These are phyloP conservation scores for Myriosclerotinia scirpicola DNA, from an alignment of 2,329 filamentous ascomycete genomes.

Conservation along the genomic window DNA sequence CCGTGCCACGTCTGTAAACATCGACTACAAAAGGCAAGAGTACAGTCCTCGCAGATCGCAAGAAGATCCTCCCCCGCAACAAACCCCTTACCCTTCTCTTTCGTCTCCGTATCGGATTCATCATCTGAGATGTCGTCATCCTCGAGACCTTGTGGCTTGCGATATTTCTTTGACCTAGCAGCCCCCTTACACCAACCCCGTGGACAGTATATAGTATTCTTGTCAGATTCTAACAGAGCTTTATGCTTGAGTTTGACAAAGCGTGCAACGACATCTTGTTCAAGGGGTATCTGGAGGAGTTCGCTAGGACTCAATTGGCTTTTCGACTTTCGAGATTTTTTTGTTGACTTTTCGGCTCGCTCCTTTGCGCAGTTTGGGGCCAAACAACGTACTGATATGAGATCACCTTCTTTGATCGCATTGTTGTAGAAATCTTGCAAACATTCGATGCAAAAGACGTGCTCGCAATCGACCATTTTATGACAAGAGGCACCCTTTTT, in stretches of 20 bases:
- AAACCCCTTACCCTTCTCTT: slow-evolving; percentile 29
- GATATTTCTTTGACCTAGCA: slow-evolving; percentile 72
- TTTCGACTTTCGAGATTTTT: slow-evolving; percentile 59
- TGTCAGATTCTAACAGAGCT: slow-evolving; percentile 86
- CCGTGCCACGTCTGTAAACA: slow-evolving; percentile 86
- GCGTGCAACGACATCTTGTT: slow-evolving; percentile 72
- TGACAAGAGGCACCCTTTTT: slow-evolving; percentile 86
- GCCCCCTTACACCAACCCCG: slow-evolving; percentile 90
- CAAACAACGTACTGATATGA: slow-evolving; percentile 77
- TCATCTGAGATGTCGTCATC: slow-evolving; percentile 57
- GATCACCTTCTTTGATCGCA: slow-evolving; percentile 81
- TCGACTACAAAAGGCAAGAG: slow-evolving; percentile 79
- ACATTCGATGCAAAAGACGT: slow-evolving; percentile 90
- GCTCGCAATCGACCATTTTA: slow-evolving; percentile 76
- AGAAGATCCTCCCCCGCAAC: slow-evolving; percentile 59
- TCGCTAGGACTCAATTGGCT: slow-evolving; percentile 78
- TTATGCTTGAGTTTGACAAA: slow-evolving; percentile 92
- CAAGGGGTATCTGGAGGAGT: slow-evolving; percentile 72
- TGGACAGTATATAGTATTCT: slow-evolving; percentile 89
- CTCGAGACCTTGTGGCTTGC: slow-evolving; percentile 67
- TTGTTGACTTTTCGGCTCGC: slow-evolving; percentile 43
- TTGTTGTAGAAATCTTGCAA: slow-evolving; percentile 87
- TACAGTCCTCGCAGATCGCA: slow-evolving; percentile 83
- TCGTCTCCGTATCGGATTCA: slow-evolving; percentile 46
- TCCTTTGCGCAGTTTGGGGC: slow-evolving; percentile 75